phyloP scores from a whole-genome alignment of 352 stramenopile genomes.

The Nothophytophthora sp. region DNA sequence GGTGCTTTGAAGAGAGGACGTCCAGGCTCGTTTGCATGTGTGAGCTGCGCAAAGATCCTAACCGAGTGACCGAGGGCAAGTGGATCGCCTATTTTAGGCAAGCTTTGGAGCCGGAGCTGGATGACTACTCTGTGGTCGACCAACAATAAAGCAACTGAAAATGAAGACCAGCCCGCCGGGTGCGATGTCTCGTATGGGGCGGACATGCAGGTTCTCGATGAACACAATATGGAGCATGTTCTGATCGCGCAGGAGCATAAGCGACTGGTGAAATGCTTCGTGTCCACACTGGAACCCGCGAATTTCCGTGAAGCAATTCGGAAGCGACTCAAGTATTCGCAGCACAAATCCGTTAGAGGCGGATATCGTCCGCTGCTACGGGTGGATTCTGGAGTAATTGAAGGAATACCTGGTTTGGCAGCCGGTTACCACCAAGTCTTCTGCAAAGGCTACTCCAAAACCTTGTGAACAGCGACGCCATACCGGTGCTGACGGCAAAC shows the following conservation, averaged over 20 bases:
- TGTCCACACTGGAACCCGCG: not conserved
- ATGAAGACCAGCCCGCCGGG: constrained; percentile 1
- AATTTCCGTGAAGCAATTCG: not conserved
- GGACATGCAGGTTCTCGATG: constrained; percentile 8
- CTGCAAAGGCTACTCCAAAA: no score
- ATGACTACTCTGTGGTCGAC: constrained; percentile 4
- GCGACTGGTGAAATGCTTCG: not conserved
- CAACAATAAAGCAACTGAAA: constrained; percentile 6
- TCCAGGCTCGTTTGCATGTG: constrained; percentile 2
- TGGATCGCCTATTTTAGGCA: constrained; percentile 3
- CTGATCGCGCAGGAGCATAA: not conserved
- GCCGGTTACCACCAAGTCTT: no score
- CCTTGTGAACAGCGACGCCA: no score
- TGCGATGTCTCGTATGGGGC: not conserved
- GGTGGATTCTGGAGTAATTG: not conserved
- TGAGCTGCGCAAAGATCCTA: constrained; percentile 4
- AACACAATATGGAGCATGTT: constrained; percentile 4
- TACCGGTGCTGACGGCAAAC: no score
- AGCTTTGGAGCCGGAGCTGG: not conserved
- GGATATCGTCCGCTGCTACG: not conserved
- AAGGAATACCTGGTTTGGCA: not conserved
- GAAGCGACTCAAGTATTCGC: not conserved
- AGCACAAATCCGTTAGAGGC: not conserved
- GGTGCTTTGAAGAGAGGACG: constrained; percentile 4
- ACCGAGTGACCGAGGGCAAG: constrained; percentile 4